A percentile compares a stretch with the other conserved stretches of the same genome.
These are phyloP conservation scores for Ogataea sp. DNA, from an alignment of 805 yeast genomes.

Conservation along the genomic window DNA sequence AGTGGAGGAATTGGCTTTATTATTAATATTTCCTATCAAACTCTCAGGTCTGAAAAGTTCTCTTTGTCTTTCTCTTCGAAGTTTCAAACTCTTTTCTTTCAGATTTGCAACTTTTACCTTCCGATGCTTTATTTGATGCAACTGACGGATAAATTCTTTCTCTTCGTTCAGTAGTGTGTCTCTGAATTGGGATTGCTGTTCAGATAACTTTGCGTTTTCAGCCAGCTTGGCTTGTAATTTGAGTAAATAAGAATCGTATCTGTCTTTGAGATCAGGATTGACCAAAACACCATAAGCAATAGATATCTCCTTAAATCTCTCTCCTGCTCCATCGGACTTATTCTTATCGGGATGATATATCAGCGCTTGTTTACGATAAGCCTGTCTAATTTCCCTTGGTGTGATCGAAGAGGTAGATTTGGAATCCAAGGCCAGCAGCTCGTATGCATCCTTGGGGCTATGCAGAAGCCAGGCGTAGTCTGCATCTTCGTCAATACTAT, in stretches of 20 bases:
- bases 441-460: constrained; percentile 8
- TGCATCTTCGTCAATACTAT: not conserved
- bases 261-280: constrained; percentile 8
- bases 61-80: constrained; percentile 7
- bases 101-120: constrained; percentile 11
- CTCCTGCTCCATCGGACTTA: constrained; percentile 17
- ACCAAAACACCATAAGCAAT: constrained; percentile 18
- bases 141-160: constrained; percentile 12
- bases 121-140: constrained; percentile 2
- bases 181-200: constrained; percentile 11
- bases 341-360: constrained; percentile 28
- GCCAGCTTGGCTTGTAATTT: not conserved
- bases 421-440: constrained; percentile 5
- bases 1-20: too few species aligned
- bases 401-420: not conserved
- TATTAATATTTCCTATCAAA: too few species aligned
- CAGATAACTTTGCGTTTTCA: constrained; percentile 3
- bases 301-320: constrained; percentile 19
- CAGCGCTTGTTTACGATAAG: constrained; percentile 24
- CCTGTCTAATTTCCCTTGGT: constrained; percentile 14
- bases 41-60: constrained; percentile 1
- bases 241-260: constrained; percentile 15
- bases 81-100: constrained; percentile 9
- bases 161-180: constrained; percentile 25
- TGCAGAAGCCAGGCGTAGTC: constrained; percentile 12